Base-by-base conservation (phyloP, 2,329 filamentous ascomycete genomes). In the Scorias spongiosa region DNA sequence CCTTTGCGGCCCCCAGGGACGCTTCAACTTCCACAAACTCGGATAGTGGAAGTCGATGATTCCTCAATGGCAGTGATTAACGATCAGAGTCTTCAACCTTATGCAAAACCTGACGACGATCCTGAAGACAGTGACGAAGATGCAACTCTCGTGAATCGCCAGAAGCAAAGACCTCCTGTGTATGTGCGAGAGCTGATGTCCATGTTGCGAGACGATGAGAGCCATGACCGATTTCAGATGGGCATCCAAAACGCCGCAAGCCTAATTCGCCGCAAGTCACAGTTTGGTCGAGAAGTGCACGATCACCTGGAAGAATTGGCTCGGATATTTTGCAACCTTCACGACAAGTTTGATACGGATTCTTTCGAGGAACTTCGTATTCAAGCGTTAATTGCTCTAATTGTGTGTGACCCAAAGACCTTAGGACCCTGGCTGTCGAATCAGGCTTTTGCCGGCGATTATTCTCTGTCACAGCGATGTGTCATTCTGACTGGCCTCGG, bases 81-180 rank as follows among this genome's bases (percentile, higher is more conserved):
- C 7, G 50, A 49, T 5, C 43, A 46, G 20, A 72, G 84, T 47
- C 67, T 96, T 1, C 68, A 77, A 2, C 75, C 84, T 1, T 94
- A 95, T 53, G 75, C 76, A 11, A 95, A 94, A 59, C 85, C 85
- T 1, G 84, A 86, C 55, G 87, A 84, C 1, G 91, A 98, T 52
- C 74, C 78, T 0, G 85, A 93, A 57, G 91, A 98, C 57, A 89
- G 86, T 0, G 87, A 95, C 45, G 88, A 95, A 32, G 93, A 98
- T 54, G 81, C 91, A 5, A 93, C 87, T 0, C 68, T 94, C 14
- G 74, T 96, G 40, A 80, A 83, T 45, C 75, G 88, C 11, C 80
- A 91, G 61, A 95, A 91, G 54, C 76, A 81, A 17, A 82, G 76
- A 46, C 75, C 86, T 0, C 91, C 91, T 1, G 87, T 98, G 57